phyloP scores from a whole-genome alignment of 2,329 filamentous ascomycete species.

The Orbilia blumenaviensis region DNA sequence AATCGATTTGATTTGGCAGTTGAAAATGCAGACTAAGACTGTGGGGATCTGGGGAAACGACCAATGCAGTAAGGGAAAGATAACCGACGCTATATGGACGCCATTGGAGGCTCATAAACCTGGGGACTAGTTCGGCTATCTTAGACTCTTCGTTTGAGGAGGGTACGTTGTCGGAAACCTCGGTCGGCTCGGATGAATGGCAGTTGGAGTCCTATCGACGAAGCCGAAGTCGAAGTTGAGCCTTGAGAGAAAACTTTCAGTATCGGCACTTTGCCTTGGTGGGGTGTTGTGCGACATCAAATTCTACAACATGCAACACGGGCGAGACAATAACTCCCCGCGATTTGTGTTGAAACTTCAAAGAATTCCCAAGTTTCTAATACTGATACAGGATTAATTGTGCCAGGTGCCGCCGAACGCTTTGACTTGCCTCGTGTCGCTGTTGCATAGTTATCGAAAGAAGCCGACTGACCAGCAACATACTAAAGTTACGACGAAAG shows the following conservation, averaged over 20 bases:
- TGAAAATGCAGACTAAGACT: slow-evolving; percentile 6
- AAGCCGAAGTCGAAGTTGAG: slow-evolving; percentile 9
- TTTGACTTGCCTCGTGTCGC: not conserved
- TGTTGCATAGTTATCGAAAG: too few species aligned
- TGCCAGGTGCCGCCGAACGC: not conserved
- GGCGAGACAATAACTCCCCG: not conserved
- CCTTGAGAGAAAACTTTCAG: slow-evolving; percentile 31
- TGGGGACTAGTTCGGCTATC: slow-evolving; percentile 26
- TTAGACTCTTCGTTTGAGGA: not conserved
- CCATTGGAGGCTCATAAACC: slow-evolving; percentile 30
- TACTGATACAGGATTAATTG: not conserved
- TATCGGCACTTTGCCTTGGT: slow-evolving; percentile 7
- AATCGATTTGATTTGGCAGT: not conserved
- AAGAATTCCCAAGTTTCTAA: not conserved
- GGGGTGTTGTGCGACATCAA: slow-evolving; percentile 23
- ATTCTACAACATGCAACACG: slow-evolving; percentile 12
- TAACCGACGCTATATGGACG: slow-evolving; percentile 25
- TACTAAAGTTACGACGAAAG: too few species aligned
- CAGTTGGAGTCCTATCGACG: slow-evolving; percentile 13
- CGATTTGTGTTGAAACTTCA: slow-evolving; percentile 1
- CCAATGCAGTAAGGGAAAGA: slow-evolving; percentile 15
- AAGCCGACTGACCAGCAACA: not conserved
- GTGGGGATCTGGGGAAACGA: slow-evolving; percentile 9
- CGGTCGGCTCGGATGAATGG: slow-evolving; percentile 52
- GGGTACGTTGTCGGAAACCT: slow-evolving; percentile 23